Conservation (phyloP, 257 asterid genomes). For the Ajuga chamaepitys region DNA sequence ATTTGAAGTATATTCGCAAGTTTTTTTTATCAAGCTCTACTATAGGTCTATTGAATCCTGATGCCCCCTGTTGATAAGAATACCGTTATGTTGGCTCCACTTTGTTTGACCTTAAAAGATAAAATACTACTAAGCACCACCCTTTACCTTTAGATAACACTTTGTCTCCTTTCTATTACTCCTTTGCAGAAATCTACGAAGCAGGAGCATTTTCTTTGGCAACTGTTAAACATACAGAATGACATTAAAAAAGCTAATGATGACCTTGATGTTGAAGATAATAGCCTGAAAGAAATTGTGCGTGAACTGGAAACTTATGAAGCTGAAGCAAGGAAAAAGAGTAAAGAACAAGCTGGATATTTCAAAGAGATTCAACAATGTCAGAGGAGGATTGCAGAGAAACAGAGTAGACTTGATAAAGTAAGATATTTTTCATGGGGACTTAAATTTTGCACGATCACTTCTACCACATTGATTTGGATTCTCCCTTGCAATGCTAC, state of each 20-base stretch:
- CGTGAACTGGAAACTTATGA: constrained; percentile 68
- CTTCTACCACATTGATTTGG: neutral
- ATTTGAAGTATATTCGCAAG: neutral
- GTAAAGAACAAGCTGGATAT: constrained; percentile 72
- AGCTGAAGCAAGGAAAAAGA: constrained; percentile 62
- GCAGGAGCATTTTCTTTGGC: constrained; percentile 91
- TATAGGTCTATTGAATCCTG: neutral
- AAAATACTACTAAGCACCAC: neutral
- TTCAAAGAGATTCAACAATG: constrained; percentile 66
- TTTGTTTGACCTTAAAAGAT: neutral
- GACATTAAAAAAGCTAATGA: constrained; percentile 69
- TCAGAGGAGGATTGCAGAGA: constrained; percentile 71
- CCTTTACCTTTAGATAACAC: neutral
- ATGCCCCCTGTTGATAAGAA: neutral
- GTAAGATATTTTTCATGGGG: constrained; percentile 32
- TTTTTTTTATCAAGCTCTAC: neutral
- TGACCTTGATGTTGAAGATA: constrained; percentile 74
- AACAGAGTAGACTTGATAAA: constrained; percentile 67
- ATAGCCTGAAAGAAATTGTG: constrained; percentile 66
- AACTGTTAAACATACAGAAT: constrained; percentile 68
- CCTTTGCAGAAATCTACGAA: constrained; percentile 71
- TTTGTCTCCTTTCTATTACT: constrained; percentile 12
- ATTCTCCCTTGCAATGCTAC: constrained; percentile 4
- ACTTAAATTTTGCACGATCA: neutral
- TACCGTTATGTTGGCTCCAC: neutral